Conservation (phyloP, 352 stramenopile species). For the Globisporangium viniferum region DNA sequence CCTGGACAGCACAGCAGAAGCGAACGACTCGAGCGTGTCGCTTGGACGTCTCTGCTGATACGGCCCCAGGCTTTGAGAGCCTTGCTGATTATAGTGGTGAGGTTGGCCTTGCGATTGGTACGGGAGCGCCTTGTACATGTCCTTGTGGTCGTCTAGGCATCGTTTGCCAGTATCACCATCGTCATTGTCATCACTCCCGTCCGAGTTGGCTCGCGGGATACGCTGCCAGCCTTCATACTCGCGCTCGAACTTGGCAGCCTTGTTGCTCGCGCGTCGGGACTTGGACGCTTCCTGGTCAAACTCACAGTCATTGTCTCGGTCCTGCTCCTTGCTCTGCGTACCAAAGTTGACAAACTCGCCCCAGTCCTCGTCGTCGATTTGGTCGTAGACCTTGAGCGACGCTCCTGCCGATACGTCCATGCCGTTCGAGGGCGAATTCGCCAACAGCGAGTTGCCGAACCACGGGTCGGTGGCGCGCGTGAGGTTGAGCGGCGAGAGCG, state of each 20-base stretch:
- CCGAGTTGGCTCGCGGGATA: constrained; percentile 5
- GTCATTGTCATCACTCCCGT: background rate
- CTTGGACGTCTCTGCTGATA: background rate
- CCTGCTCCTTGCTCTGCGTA: background rate
- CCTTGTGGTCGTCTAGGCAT: background rate
- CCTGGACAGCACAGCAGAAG: background rate
- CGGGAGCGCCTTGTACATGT: constrained; percentile 8
- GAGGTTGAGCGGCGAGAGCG: constrained; percentile 45
- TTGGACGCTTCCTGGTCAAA: constrained; percentile 3
- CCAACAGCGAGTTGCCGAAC: constrained; percentile 36
- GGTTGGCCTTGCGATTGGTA: constrained; percentile 4
- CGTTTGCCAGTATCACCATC: background rate
- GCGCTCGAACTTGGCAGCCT: background rate
- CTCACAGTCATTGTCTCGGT: constrained; percentile 10
- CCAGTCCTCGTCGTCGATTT: constrained; percentile 51
- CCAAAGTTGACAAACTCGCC: constrained; percentile 53
- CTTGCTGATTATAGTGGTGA: background rate
- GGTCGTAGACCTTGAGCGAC: constrained; percentile 39
- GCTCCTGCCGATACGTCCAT: constrained; percentile 19
- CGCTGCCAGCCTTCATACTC: constrained; percentile 5
- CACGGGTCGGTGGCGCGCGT: constrained; percentile 46
- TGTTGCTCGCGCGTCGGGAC: constrained; percentile 5
- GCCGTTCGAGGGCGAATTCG: constrained; percentile 16
- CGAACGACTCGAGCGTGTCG: constrained; percentile 10
- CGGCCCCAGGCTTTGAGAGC: background rate